Evolutionary conservation across 768 basidiomycete genomes (phyloP).

Genomic region (Phanerodontia chrysosporium): DNA sequence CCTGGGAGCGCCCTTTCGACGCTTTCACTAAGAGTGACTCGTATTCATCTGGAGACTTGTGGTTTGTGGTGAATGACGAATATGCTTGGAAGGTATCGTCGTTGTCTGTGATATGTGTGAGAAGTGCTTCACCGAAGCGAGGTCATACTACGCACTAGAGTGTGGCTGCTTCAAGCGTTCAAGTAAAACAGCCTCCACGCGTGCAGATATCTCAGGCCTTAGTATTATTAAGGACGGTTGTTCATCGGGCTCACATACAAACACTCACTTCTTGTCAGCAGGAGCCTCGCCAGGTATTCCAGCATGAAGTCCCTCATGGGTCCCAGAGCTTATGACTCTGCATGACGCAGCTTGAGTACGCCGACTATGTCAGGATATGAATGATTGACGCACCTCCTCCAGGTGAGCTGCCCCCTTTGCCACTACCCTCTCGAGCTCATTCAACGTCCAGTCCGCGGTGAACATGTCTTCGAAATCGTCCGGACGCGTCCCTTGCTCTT

Average conservation of each 20-base stretch:
- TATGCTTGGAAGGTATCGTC: conserved; percentile 83
- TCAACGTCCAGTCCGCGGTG: conserved; percentile 56
- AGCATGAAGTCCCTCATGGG: conserved; percentile 71
- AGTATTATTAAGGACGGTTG: not conserved
- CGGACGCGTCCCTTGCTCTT: conserved; percentile 36
- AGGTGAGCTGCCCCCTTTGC: conserved; percentile 58
- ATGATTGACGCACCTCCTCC: conserved; percentile 44
- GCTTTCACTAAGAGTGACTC: conserved; percentile 73
- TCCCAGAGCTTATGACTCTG: conserved; percentile 77
- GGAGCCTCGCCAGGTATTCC: conserved; percentile 48
- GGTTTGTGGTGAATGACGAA: conserved; percentile 82
- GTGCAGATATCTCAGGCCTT: conserved; percentile 42
- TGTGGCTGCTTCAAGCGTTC: conserved; percentile 73
- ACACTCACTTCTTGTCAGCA: conserved; percentile 41
- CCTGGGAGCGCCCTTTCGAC: conserved; percentile 62
- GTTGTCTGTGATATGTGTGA: conserved; percentile 43
- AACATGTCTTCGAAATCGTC: conserved; percentile 56
- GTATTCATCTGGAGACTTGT: conserved; percentile 72
- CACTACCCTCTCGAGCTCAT: conserved; percentile 50
- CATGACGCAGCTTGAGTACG: not conserved
- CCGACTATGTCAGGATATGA: not conserved
- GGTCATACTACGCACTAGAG: conserved; percentile 43
- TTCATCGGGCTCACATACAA: too few species aligned
- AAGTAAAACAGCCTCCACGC: conserved; percentile 58
- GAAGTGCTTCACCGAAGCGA: not conserved